Evolutionary conservation across 345 rosid genomes (phyloP).

Genomic region (Gossypium bickii): DNA sequence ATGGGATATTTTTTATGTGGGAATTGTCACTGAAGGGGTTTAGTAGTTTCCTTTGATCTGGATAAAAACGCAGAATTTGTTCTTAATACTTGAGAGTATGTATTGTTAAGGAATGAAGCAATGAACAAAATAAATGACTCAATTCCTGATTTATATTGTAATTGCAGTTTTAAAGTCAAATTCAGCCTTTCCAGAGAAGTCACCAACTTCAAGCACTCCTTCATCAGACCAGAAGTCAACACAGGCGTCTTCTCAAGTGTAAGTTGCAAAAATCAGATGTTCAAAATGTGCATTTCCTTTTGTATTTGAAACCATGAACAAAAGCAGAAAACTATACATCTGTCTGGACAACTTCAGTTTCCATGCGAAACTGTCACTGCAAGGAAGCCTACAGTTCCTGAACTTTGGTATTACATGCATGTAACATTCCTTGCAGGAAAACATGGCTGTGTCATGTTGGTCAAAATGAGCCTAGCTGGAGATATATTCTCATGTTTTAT

Average conservation of each 20-base stretch:
- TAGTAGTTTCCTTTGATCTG: background rate
- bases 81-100: background rate
- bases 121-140: background rate
- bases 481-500: background rate
- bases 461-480: background rate
- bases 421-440: background rate
- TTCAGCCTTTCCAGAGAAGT: constrained; percentile 68
- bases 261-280: constrained; percentile 8
- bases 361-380: background rate
- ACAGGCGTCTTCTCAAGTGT: constrained; percentile 67
- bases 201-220: constrained; percentile 57
- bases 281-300: background rate
- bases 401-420: background rate
- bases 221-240: constrained; percentile 59
- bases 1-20: background rate
- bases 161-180: constrained; percentile 77
- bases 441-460: background rate
- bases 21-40: background rate
- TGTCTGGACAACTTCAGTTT: background rate
- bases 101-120: background rate
- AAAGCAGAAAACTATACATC: background rate
- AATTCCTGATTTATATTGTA: background rate
- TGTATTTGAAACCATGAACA: background rate
- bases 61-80: background rate
- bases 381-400: background rate